A percentile compares a stretch with the other conserved stretches of the same genome.
Evolutionary conservation across 352 stramenopile species (phyloP).

Genomic region (Globisporangium apiculatum): DNA sequence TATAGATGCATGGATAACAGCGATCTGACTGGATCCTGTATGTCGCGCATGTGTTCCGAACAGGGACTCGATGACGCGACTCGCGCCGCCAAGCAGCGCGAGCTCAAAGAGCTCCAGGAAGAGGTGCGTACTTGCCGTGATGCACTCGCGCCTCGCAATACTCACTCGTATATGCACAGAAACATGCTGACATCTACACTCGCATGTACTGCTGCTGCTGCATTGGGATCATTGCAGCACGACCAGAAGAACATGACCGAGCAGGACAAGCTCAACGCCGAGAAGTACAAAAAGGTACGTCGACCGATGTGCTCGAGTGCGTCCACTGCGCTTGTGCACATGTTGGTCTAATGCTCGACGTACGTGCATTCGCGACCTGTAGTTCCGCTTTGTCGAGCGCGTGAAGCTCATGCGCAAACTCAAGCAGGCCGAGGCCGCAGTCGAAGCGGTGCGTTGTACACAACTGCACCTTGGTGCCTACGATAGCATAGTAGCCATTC

Average conservation of each 20-base stretch:
- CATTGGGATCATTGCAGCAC: slow-evolving; percentile 14
- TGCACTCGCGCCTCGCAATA: no score
- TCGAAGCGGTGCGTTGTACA: slow-evolving; percentile 32
- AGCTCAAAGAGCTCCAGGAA: slow-evolving; percentile 38
- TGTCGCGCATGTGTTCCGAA: no score
- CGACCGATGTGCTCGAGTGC: not conserved
- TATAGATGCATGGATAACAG: no score
- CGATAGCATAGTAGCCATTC: not conserved
- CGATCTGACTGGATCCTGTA: no score
- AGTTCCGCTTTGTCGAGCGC: slow-evolving; percentile 78
- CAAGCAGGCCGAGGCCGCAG: slow-evolving; percentile 36
- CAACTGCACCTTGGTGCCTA: not conserved
- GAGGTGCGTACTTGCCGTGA: slow-evolving; percentile 12
- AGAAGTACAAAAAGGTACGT: slow-evolving; percentile 78
- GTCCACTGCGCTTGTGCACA: not conserved
- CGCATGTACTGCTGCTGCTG: not conserved
- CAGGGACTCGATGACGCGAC: slow-evolving; percentile 38
- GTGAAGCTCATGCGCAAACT: slow-evolving; percentile 83
- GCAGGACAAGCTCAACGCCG: slow-evolving; percentile 60
- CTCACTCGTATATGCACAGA: no score
- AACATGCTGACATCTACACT: not conserved
- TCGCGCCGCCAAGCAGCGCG: slow-evolving; percentile 35
- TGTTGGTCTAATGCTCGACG: no score
- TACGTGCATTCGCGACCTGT: not conserved
- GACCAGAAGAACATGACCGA: slow-evolving; percentile 38